Percentiles rank a stretch among this genome's conserved stretches.
phyloP scores from a whole-genome alignment of 2,329 filamentous ascomycete species.

The Pestalotiopsis sp. region DNA sequence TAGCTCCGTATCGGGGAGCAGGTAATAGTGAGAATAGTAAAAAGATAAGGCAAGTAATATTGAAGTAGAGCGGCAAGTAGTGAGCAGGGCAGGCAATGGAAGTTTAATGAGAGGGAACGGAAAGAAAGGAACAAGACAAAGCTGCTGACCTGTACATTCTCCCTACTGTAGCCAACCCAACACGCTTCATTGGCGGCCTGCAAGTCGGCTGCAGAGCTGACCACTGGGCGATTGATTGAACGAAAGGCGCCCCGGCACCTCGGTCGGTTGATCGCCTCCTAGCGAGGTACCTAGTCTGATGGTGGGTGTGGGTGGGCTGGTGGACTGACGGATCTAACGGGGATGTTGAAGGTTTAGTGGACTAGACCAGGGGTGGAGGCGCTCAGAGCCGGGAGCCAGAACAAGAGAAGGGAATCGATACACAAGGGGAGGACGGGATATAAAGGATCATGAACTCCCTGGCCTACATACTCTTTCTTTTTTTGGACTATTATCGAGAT shows the following conservation, averaged over 20 bases:
- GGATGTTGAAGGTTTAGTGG: neutral
- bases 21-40: neutral
- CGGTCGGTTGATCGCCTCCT: neutral
- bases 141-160: neutral
- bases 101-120: neutral
- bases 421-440: neutral
- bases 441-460: conserved; percentile 1
- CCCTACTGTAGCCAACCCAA: neutral
- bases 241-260: neutral
- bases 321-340: conserved; percentile 5
- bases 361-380: neutral
- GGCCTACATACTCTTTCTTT: neutral
- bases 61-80: neutral
- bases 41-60: neutral
- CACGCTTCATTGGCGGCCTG: neutral
- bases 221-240: neutral
- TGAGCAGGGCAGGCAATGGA: neutral
- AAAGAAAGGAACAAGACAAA: neutral
- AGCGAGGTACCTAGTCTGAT: neutral
- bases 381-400: too few relatives aligned
- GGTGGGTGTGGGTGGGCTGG: neutral
- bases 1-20: neutral
- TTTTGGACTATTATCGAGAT: neutral
- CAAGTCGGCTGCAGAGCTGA: neutral
- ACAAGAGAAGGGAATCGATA: neutral